Evolutionary conservation across 2,329 filamentous ascomycete species (phyloP).

Genomic region (Ceratocystis cubensis): DNA sequence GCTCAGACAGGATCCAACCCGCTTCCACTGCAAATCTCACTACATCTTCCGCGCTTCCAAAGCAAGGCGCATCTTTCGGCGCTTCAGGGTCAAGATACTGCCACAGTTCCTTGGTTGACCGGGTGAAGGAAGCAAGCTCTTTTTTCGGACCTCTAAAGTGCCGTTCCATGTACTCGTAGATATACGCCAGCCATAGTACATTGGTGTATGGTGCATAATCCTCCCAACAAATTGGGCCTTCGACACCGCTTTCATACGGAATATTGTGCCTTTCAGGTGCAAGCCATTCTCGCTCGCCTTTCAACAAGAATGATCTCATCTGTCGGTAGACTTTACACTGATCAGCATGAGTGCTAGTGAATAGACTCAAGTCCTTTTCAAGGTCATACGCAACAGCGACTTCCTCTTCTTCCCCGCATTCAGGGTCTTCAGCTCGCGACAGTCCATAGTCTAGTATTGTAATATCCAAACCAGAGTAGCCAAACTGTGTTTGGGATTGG

Average conservation of each 20-base stretch:
- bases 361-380: constrained; percentile 47
- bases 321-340: constrained; percentile 52
- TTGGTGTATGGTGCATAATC: constrained; percentile 49
- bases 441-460: constrained; percentile 55
- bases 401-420: constrained; percentile 27
- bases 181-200: constrained; percentile 51
- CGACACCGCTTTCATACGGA: constrained; percentile 36
- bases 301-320: constrained; percentile 46
- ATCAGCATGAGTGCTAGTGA: constrained; percentile 45
- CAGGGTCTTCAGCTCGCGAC: constrained; percentile 42
- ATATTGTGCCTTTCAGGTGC: constrained; percentile 36
- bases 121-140: constrained; percentile 36
- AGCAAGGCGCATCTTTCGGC: constrained; percentile 36
- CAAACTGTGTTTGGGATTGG: constrained; percentile 31
- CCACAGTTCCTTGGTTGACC: constrained; percentile 42
- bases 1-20: constrained; percentile 43
- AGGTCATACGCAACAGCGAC: constrained; percentile 44
- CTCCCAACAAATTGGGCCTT: constrained; percentile 39
- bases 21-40: constrained; percentile 45
- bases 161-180: constrained; percentile 41
- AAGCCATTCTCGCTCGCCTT: constrained; percentile 39
- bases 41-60: constrained; percentile 43
- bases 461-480: constrained; percentile 48
- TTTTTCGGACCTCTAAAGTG: constrained; percentile 38
- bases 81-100: constrained; percentile 41